These are phyloP conservation scores for Ophiocordyceps unilateralis DNA, from an alignment of 2,329 filamentous ascomycete genomes.

Conservation along the genomic window DNA sequence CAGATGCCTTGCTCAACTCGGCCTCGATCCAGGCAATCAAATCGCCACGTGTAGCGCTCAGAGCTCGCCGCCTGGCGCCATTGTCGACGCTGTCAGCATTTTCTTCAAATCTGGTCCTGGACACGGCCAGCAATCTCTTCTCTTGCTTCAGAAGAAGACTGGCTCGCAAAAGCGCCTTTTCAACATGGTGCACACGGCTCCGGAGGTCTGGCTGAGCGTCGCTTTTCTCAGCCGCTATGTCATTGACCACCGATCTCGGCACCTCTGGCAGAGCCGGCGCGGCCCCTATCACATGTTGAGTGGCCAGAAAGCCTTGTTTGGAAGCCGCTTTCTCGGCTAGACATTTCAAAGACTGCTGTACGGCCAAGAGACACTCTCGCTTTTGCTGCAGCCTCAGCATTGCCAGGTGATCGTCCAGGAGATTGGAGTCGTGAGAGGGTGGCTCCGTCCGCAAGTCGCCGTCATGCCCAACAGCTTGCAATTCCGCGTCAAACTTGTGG, in stretches of 20 bases:
- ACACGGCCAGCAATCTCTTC: conserved; percentile 33
- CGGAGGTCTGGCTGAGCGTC: conserved; percentile 24
- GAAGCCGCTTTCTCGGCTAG: conserved; percentile 35
- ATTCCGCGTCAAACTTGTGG: conserved; percentile 24
- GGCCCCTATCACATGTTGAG: conserved; percentile 28
- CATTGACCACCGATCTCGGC: conserved; percentile 33
- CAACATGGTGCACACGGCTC: conserved; percentile 31
- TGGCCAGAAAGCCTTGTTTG: conserved; percentile 29
- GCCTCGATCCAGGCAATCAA: conserved; percentile 49
- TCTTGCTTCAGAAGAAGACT: conserved; percentile 40
- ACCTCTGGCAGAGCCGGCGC: conserved; percentile 28
- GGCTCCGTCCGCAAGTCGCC: conserved; percentile 7
- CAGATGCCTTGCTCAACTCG: conserved; percentile 37
- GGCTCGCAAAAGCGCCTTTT: conserved; percentile 39
- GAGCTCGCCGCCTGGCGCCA: conserved; percentile 29
- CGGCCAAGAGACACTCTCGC: conserved; percentile 28
- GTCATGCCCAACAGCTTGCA: conserved; percentile 8
- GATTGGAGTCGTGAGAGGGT: conserved; percentile 5
- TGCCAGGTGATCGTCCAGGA: conserved; percentile 32
- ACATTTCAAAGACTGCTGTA: conserved; percentile 33
- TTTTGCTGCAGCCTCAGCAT: conserved; percentile 34
- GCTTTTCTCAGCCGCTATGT: conserved; percentile 25
- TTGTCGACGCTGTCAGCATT: conserved; percentile 19
- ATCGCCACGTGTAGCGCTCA: conserved; percentile 37
- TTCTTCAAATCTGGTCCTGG: conserved; percentile 20